Evolutionary conservation across 2,329 filamentous ascomycete species (phyloP), one percentile per base, ranked within the genome.

Genomic region (Chalaropsis ovoidea): DNA sequence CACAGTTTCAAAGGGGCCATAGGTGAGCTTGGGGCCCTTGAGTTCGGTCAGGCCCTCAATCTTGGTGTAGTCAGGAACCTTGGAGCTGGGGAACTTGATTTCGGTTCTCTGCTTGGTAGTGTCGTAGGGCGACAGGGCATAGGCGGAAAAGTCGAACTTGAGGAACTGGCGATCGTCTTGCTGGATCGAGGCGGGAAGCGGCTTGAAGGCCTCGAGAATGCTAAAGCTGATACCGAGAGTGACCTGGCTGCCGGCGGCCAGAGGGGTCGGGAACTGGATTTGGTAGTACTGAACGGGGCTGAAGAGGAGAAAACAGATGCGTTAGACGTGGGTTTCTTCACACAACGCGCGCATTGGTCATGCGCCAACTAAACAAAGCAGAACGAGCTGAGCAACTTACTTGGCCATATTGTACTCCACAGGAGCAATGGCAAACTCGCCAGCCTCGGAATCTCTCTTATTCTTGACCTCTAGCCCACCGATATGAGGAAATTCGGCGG

Each of bases 41-140:
- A 90, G 92, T 74, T 89, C 82, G 1, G 93, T 91, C 69, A 80
- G 82, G 68, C 83, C 85, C 54, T 82, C 82, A 19, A 95, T 81
- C 69, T 83, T 86, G 64, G 90, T 96, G 76, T 90, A 95, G 73
- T 96, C 90, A 66, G 91, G 88, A 35, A 96, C 82, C 71, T 89
- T 86, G 69, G 82, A 78, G 65, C 84, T 87, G 61, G 89, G 83
- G 71, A 95, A 86, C 79, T 96, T 96, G 77, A 99, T 77, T 77
- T 97, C 96, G 47, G 94, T 97, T 84, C 96, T 96, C 76, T 99
- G 94, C 79, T 96, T 96, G 72, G 83, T 75, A 15, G 91, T 96
- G 19, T 82, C 78, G 78, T 99, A 99, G 68, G 88, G 86, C 10
- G 90, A 95, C 17, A 86, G 87, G 60, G 81, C 83, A 76, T 95